Evolutionary conservation across 2,329 filamentous ascomycete species (phyloP), one percentile per base, ranked within the genome.

Genomic region (Aspergillus aculeatus): DNA sequence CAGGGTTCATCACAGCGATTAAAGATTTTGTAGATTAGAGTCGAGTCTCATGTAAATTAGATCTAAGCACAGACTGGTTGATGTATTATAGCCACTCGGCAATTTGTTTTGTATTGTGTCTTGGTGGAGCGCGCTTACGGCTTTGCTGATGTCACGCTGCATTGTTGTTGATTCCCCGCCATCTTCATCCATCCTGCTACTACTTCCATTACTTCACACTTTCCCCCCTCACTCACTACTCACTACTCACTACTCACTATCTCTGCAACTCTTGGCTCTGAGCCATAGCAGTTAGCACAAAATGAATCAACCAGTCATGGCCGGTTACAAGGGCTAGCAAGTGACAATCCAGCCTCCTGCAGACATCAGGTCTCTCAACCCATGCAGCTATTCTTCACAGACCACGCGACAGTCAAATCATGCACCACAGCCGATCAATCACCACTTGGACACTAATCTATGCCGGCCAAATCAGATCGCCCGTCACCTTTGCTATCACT

Each of bases 1-100:
- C 51, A 68, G 67, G 21, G 66, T 75, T 10, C 69, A 75, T 53
- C 56, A 53, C 26, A 55, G 32, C 51, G 16, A 35, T 32, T 55
- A 24, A 62, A 61, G 21, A 35, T 35, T 12, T 16, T 59, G 56
- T 49, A 16, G 14, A 64, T 69, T n/a, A 47, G 68, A 70, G 65
- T 35, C 54, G 31, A 24, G 49, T 53, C 26, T 32, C 31, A 29
- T 67, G 65, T 67, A 66, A 62, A 65, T 60, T 63, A 62, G 58
- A 31, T 55, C 38, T 51, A 24, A 50, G 35, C 49, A 62, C 56
- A 59, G 41, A 50, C 16, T 41, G 12, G n/a, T 41, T 12, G 14
- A 41, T 41, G 16, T n/a, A n/a, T 41, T n/a, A 41, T 41, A 41
- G 14, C 6, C 14, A 41, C 6, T 14, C 16, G 5, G 16, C 32